Percentiles rank a stretch among this genome's conserved stretches.
phyloP scores from a whole-genome alignment of 768 basidiomycete species.

The Tylopilus rubrobrunneus region DNA sequence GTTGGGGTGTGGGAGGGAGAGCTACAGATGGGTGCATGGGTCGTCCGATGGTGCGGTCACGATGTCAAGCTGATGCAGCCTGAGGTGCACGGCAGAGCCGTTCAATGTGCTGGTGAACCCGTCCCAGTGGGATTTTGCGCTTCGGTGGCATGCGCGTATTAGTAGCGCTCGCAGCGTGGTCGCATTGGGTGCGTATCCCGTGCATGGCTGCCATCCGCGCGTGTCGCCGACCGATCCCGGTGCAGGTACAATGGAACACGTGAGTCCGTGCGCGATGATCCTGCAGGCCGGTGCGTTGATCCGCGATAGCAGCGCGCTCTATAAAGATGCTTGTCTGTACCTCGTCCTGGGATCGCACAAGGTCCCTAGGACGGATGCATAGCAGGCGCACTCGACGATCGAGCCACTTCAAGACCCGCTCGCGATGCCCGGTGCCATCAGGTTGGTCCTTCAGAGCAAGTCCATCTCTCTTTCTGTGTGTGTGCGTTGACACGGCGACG shows the following conservation, averaged over 20 bases:
- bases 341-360: slow-evolving; percentile 69
- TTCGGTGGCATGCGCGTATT: slow-evolving; percentile 56
- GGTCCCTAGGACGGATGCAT: slow-evolving; percentile 49
- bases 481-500: no score
- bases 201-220: slow-evolving; percentile 16
- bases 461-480: neutral
- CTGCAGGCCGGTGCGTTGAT: no score
- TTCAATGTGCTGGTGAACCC: slow-evolving; percentile 79
- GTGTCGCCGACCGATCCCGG: neutral
- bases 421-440: slow-evolving; percentile 67
- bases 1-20: slow-evolving; percentile 49
- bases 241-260: slow-evolving; percentile 81
- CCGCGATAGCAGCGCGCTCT: slow-evolving; percentile 49
- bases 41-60: no score
- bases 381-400: slow-evolving; percentile 52
- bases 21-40: slow-evolving; percentile 66
- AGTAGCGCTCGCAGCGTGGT: slow-evolving; percentile 51
- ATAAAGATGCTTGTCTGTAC: slow-evolving; percentile 64
- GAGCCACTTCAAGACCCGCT: slow-evolving; percentile 48
- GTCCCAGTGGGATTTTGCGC: slow-evolving; percentile 55
- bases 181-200: slow-evolving; percentile 49
- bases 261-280: slow-evolving; percentile 28
- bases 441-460: slow-evolving; percentile 52
- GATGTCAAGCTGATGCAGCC: neutral
- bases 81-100: slow-evolving; percentile 38